Conservation (phyloP, 2,329 filamentous ascomycete genomes). For the Amauroascus verrucosus region DNA sequence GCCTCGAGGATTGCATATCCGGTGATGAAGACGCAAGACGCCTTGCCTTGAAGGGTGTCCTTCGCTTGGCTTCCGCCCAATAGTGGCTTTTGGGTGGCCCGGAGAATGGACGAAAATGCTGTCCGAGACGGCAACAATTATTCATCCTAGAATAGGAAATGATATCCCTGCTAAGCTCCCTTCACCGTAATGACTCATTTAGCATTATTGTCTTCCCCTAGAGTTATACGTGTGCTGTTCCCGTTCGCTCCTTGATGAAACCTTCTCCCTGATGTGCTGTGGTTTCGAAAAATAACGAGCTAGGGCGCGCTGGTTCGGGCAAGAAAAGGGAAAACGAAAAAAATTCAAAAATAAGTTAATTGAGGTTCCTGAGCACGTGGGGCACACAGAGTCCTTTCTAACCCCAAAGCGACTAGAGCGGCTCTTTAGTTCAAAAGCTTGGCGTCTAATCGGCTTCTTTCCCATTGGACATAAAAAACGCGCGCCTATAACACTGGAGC, state of each 20-base stretch:
- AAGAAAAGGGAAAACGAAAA: not conserved
- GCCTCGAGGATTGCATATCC: not conserved
- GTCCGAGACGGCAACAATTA: not conserved
- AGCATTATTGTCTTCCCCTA: not conserved
- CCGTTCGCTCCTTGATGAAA: not conserved
- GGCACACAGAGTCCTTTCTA: not conserved
- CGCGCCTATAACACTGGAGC: not conserved
- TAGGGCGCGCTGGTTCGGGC: no score
- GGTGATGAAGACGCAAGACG: not conserved
- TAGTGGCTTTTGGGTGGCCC: not conserved
- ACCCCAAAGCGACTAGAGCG: not conserved
- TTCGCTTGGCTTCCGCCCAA: not conserved
- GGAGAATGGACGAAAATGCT: not conserved
- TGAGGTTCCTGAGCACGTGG: constrained; percentile 2
- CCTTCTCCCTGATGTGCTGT: not conserved
- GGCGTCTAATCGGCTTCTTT: not conserved
- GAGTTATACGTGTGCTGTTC: not conserved
- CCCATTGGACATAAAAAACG: constrained; percentile 1
- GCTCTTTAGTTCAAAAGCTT: not conserved
- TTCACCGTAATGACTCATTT: not conserved
- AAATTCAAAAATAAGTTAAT: no score
- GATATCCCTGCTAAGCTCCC: not conserved
- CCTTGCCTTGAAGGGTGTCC: not conserved
- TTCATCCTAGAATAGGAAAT: not conserved
- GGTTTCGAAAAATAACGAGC: no score